Evolutionary conservation across 768 basidiomycete genomes (phyloP).

Genomic region (Trametes gibbosa): DNA sequence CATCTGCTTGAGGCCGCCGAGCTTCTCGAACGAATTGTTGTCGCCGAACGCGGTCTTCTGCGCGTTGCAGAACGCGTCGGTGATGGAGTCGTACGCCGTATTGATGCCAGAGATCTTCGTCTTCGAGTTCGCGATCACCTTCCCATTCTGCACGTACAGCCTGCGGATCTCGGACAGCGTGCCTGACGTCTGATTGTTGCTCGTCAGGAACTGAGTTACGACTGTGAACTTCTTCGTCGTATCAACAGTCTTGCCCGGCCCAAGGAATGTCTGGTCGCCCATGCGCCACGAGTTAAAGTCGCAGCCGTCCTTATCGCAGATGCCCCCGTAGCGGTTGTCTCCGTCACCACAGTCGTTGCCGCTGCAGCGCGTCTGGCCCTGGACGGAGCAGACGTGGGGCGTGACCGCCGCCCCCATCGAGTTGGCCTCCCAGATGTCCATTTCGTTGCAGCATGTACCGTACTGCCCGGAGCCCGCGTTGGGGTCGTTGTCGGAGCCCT

Average conservation of each 20-base stretch:
- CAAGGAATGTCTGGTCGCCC: constrained; percentile 48
- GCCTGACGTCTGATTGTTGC: constrained; percentile 43
- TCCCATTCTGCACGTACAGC: constrained; percentile 52
- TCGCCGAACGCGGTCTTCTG: constrained; percentile 46
- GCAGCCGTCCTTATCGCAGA: constrained; percentile 57
- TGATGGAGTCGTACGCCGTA: constrained; percentile 46
- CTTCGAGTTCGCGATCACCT: constrained; percentile 50
- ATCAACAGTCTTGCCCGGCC: constrained; percentile 46
- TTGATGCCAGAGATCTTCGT: constrained; percentile 43
- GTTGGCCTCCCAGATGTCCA: constrained; percentile 38
- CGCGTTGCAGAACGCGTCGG: constrained; percentile 43
- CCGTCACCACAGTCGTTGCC: constrained; percentile 37
- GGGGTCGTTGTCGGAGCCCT: constrained; percentile 32
- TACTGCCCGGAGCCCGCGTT: constrained; percentile 34
- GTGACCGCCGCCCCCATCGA: constrained; percentile 29
- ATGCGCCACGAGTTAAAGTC: constrained; percentile 63
- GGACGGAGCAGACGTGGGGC: constrained; percentile 44
- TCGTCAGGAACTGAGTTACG: constrained; percentile 57
- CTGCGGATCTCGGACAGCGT: constrained; percentile 52
- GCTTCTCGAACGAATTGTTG: constrained; percentile 38
- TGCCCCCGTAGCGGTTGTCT: constrained; percentile 38
- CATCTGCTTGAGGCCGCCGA: constrained; percentile 40
- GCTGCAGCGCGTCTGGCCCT: constrained; percentile 46
- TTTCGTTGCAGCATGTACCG: constrained; percentile 35
- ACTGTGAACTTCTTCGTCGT: constrained; percentile 51